A percentile compares a stretch with the other conserved stretches of the same genome.
phyloP scores from a whole-genome alignment of 345 rosid genomes.

The Salix dunnii region DNA sequence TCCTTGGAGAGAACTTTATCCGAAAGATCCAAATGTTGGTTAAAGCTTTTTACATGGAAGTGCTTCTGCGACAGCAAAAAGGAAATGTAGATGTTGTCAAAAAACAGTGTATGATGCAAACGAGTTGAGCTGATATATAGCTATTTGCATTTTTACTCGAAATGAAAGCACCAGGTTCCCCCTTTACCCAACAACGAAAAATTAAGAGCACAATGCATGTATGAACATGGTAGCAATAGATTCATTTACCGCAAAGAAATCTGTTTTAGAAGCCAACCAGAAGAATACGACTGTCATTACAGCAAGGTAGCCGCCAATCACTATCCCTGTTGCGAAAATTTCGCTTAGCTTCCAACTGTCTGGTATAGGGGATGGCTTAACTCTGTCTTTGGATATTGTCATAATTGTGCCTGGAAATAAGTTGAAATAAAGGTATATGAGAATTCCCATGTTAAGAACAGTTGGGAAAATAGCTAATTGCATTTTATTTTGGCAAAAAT shows the following conservation, averaged over 20 bases:
- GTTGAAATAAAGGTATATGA: background rate
- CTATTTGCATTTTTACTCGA: background rate
- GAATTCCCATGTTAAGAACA: background rate
- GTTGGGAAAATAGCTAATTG: background rate
- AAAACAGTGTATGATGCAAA: background rate
- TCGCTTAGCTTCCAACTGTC: constrained; percentile 90
- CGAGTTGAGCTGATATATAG: background rate
- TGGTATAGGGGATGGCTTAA: constrained; percentile 81
- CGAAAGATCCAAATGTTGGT: constrained; percentile 16
- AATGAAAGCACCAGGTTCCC: background rate
- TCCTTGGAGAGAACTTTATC: constrained; percentile 8
- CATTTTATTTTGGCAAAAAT: background rate
- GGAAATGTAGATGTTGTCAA: background rate
- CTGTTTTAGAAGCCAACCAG: constrained; percentile 56
- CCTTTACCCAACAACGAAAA: background rate
- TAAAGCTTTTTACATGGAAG: constrained; percentile 38
- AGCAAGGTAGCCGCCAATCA: constrained; percentile 72
- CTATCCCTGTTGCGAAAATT: constrained; percentile 83
- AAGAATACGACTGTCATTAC: constrained; percentile 67
- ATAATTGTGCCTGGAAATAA: constrained; percentile 60
- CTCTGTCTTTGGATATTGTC: constrained; percentile 94
- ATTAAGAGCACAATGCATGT: background rate
- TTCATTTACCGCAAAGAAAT: constrained; percentile 53
- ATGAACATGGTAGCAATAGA: background rate
- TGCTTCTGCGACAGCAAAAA: constrained; percentile 33